These are phyloP conservation scores for Endoconidiophora laricicola DNA, from an alignment of 2,329 filamentous ascomycete genomes.

Conservation along the genomic window DNA sequence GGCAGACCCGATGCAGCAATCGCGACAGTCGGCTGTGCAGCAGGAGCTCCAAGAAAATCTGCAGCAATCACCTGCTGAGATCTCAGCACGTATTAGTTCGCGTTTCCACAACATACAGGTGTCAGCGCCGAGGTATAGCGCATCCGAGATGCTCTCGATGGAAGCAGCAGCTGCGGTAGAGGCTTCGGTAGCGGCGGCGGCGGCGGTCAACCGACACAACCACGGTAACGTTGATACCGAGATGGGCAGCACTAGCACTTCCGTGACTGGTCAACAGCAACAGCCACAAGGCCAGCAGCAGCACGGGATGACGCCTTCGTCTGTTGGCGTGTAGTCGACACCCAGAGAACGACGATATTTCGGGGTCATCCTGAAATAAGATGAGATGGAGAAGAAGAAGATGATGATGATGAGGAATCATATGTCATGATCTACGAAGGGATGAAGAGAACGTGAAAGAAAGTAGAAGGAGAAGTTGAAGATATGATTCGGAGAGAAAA, in stretches of 20 bases:
- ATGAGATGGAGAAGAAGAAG: too few species aligned
- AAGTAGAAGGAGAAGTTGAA: too few species aligned
- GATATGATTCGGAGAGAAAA: neutral
- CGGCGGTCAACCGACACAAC: neutral
- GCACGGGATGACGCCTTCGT: neutral
- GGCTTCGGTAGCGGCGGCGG: neutral
- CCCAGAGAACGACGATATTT: neutral
- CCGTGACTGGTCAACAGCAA: neutral
- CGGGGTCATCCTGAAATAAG: neutral
- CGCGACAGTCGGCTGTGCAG: conserved; percentile 4
- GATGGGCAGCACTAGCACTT: neutral
- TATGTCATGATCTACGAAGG: too few species aligned
- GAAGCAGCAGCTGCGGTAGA: neutral
- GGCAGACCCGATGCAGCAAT: neutral
- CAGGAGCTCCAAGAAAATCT: conserved; percentile 8
- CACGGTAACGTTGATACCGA: neutral
- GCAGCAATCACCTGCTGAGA: conserved; percentile 8
- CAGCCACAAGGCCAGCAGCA: neutral
- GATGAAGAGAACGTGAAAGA: too few species aligned
- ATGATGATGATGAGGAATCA: too few species aligned
- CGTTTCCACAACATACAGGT: conserved; percentile 11
- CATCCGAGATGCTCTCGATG: conserved; percentile 3
- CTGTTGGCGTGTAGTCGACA: neutral
- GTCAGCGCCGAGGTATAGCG: neutral
- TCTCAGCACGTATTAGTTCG: conserved; percentile 9